A percentile compares a stretch with the other conserved stretches of the same genome.
These are phyloP conservation scores for Nymphaea thermarum DNA, from an alignment of 164 flowering plant species.

Conservation along the genomic window DNA sequence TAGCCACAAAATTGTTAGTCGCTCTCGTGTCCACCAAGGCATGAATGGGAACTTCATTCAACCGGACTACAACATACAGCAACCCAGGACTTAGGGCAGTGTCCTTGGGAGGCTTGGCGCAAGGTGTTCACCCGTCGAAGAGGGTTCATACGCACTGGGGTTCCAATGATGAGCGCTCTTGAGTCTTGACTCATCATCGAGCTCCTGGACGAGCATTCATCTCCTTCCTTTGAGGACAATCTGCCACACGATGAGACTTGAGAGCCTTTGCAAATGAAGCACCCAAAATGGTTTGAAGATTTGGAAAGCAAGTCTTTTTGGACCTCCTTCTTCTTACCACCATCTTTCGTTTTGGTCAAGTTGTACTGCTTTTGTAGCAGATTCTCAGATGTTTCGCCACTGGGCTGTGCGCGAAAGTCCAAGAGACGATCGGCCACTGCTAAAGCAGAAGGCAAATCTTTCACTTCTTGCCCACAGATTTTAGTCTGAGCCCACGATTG, in stretches of 20 bases:
- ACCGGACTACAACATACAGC: not conserved
- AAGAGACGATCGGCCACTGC: not conserved
- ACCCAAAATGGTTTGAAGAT: not conserved
- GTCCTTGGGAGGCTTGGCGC: not conserved
- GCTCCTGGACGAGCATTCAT: not conserved
- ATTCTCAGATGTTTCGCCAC: not conserved
- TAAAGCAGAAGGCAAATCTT: slow-evolving; percentile 5
- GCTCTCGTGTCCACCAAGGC: slow-evolving; percentile 1
- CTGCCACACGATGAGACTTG: not conserved
- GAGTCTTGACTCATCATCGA: not conserved
- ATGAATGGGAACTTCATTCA: not conserved
- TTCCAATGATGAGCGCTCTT: not conserved
- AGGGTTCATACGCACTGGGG: not conserved
- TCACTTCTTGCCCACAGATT: slow-evolving; percentile 6
- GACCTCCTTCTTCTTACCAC: not conserved
- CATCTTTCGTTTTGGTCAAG: not conserved
- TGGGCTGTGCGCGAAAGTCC: slow-evolving; percentile 2
- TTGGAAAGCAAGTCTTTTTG: not conserved
- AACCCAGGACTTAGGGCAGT: not conserved
- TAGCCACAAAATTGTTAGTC: slow-evolving; percentile 8
- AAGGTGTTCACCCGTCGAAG: not conserved
- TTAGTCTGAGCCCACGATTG: slow-evolving; percentile 8
- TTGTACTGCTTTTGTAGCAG: not conserved
- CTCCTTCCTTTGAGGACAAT: not conserved
- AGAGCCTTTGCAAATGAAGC: slow-evolving; percentile 3